Base-by-base conservation (phyloP, 2,329 filamentous ascomycete species). In the Teratosphaeria nubilosa region DNA sequence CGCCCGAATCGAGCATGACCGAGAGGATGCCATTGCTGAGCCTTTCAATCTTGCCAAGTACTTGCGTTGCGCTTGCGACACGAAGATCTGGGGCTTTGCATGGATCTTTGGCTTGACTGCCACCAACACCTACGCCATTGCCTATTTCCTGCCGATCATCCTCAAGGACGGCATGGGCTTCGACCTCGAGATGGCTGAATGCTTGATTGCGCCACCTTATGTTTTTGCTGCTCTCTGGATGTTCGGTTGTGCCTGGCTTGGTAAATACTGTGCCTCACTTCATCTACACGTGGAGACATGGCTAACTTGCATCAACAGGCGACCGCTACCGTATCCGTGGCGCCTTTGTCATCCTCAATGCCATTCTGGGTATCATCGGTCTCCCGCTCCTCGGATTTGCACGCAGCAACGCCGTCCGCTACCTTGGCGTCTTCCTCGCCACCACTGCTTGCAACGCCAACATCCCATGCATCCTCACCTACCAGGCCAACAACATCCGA, bases 401-500 rank as follows among this genome's bases (percentile, higher is more conserved):
- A 31, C 56, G 63, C 16, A 63, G 61, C 45, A 61, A 65, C 10
- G 70, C 56, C 10, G 64, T 63, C 1, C 64, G 71, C 14, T 73
- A 73, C 63, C 67, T 70, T 53, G 70, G 70, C n/a, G 70, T 70
- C 58, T 73, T 72, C 66, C 64, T 72, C 51, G 70, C 70, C 32
- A 71, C 69, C 3, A 67, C 67, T 2, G 65, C 63, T 34, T 64
- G 60, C 59, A 71, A 71, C 53, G 64, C 85, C 63, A 68, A 94
- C 69, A 78, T 92, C 4, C 90, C 90, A 0, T 79, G 84, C 1
- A 78, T 83, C 52, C 83, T 95, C 76, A 82, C 88, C 0, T 94
- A 90, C 75, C 89, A 92, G 75, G 88, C 88, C 50, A 94, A 92
- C 75, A 95, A 95, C 73, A 86, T 95, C 68, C 85, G 88, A 56